Percentiles rank a stretch among this genome's conserved stretches.
These are phyloP conservation scores for Barnettozyma wickerhamii DNA, from an alignment of 805 yeast genomes.

Conservation along the genomic window DNA sequence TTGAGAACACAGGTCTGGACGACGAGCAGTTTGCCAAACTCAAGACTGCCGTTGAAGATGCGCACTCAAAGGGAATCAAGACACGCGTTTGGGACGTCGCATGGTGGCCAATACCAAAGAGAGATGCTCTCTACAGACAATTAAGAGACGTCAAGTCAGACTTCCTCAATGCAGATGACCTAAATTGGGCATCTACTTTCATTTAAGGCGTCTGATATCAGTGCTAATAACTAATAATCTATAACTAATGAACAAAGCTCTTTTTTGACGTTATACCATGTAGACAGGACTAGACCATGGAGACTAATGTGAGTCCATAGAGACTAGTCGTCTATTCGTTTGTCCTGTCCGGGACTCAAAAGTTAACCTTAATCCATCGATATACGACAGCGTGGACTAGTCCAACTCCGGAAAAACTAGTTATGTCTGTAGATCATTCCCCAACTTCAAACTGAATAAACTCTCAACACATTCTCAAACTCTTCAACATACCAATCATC, in stretches of 20 bases:
- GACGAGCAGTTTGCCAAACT: conserved; percentile 32
- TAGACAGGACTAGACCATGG: no score
- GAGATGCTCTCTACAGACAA: conserved; percentile 46
- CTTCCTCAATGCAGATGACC: conserved; percentile 62
- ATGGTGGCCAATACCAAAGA: conserved; percentile 55
- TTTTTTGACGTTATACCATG: no score
- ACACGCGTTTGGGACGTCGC: conserved; percentile 75
- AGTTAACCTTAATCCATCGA: no score
- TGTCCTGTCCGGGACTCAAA: no score
- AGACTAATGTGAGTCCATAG: no score
- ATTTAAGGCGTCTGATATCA: no score
- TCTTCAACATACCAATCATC: not conserved
- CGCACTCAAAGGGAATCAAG: conserved; percentile 48
- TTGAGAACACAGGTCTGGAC: conserved; percentile 30
- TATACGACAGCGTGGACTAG: no score
- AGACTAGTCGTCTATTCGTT: no score
- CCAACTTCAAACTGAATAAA: not conserved
- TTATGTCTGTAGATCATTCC: no score
- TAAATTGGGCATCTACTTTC: conserved; percentile 32
- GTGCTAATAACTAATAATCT: no score
- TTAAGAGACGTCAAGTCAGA: conserved; percentile 49
- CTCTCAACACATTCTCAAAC: not conserved
- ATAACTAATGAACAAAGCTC: no score
- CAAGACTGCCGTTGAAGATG: conserved; percentile 29
- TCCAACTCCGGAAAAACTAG: no score